Conservation (phyloP, 2,329 filamentous ascomycete species). For the Xylariales sp. region DNA sequence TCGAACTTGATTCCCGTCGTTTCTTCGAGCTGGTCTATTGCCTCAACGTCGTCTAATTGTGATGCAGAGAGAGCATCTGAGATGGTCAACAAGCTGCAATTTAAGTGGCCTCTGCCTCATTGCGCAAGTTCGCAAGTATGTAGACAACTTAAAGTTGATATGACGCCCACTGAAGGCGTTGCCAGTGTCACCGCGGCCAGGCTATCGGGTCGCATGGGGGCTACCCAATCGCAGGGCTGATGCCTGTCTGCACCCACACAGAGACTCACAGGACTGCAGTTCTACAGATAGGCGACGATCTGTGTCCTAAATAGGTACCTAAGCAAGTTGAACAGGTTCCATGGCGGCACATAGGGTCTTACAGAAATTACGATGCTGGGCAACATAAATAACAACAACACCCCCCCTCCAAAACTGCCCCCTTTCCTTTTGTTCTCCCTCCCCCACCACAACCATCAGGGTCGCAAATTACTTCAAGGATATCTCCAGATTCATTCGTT, state of each 20-base stretch:
- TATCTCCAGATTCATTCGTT: constrained; percentile 49
- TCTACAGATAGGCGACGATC: neutral
- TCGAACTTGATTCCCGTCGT: no score
- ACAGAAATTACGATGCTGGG: no score
- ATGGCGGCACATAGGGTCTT: neutral
- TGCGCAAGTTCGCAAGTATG: no score
- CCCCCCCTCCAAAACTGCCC: constrained; percentile 30
- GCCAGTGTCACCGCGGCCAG: no score
- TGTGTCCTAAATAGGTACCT: neutral
- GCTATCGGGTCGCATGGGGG: neutral
- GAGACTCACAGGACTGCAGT: neutral
- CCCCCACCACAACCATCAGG: constrained; percentile 52
- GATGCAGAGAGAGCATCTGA: no score
- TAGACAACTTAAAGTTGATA: no score
- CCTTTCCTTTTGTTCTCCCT: constrained; percentile 42
- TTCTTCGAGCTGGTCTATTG: no score
- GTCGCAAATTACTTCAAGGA: constrained; percentile 54
- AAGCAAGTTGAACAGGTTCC: neutral
- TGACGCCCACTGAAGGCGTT: no score
- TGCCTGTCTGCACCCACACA: neutral
- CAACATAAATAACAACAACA: constrained; percentile 30
- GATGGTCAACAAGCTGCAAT: no score
- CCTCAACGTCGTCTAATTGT: no score
- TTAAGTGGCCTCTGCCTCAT: no score
- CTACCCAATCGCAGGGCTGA: neutral